Evolutionary conservation across 371 early-diverging fungal genomes (phyloP).

Genomic region (Batkoa obscura): DNA sequence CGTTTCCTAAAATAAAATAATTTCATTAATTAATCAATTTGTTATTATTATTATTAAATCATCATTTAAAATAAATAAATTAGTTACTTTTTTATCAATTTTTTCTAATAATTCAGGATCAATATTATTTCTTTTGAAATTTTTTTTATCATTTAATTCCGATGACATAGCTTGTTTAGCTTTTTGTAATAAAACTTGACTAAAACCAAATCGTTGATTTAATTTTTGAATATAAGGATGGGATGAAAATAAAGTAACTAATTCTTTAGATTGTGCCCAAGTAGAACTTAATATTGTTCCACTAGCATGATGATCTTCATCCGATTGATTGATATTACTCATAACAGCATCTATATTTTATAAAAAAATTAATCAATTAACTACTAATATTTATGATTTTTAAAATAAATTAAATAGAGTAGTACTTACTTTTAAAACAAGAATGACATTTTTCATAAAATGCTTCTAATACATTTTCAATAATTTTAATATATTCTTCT

Average conservation of each 20-base stretch:
- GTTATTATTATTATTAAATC: too few relatives aligned
- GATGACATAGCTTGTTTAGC: too few relatives aligned
- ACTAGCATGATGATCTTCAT: background rate
- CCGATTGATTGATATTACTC: background rate
- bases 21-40: background rate
- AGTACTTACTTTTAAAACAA: constrained; percentile 2
- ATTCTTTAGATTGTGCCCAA: constrained; percentile 3
- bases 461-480: background rate
- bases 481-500: background rate
- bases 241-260: background rate
- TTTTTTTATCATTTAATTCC: too few relatives aligned
- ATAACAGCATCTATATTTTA: background rate
- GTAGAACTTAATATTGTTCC: background rate
- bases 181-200: too few relatives aligned
- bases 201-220: background rate
- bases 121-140: too few relatives aligned
- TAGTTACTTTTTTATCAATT: too few relatives aligned
- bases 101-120: too few relatives aligned
- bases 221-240: background rate
- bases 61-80: too few relatives aligned
- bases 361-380: too few relatives aligned
- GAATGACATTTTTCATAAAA: background rate
- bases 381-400: too few relatives aligned
- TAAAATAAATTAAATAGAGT: too few relatives aligned
- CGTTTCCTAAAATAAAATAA: constrained; percentile 43